A percentile compares a stretch with the other conserved stretches of the same genome.
phyloP scores from a whole-genome alignment of 192 early-diverging fungal genomes.

The Paraglomus occultum region DNA sequence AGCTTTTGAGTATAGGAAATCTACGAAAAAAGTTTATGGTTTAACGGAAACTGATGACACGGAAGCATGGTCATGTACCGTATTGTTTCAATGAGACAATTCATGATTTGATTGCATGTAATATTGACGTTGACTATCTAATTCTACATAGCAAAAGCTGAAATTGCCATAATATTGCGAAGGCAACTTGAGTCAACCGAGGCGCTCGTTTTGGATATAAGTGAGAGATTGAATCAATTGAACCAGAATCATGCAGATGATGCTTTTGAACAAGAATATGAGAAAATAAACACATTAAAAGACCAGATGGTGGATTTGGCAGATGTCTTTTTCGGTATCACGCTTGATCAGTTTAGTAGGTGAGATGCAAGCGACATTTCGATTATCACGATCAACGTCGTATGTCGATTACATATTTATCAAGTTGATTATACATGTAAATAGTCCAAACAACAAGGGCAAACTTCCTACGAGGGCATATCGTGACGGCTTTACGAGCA shows the following conservation, averaged over 20 bases:
- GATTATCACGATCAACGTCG: too few relatives aligned
- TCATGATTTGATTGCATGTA: neutral
- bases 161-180: neutral
- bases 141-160: neutral
- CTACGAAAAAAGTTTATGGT: constrained; percentile 1
- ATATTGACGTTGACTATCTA: neutral
- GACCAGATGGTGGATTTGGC: constrained; percentile 25
- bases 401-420: too few relatives aligned
- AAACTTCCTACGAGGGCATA: too few relatives aligned
- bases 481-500: neutral
- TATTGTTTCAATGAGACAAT: neutral
- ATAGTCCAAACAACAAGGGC: too few relatives aligned
- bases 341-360: constrained; percentile 7
- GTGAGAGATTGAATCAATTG: too few relatives aligned
- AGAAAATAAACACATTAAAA: constrained; percentile 7
- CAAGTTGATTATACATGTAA: too few relatives aligned
- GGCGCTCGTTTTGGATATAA: too few relatives aligned
- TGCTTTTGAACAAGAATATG: too few relatives aligned
- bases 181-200: too few relatives aligned
- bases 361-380: neutral
- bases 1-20: constrained; percentile 24
- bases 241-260: too few relatives aligned
- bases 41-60: neutral
- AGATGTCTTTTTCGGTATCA: constrained; percentile 8
- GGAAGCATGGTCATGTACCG: constrained; percentile 19